These are phyloP conservation scores for Lasiosphaeria ovina DNA, from an alignment of 495 filamentous ascomycete genomes.

Conservation along the genomic window DNA sequence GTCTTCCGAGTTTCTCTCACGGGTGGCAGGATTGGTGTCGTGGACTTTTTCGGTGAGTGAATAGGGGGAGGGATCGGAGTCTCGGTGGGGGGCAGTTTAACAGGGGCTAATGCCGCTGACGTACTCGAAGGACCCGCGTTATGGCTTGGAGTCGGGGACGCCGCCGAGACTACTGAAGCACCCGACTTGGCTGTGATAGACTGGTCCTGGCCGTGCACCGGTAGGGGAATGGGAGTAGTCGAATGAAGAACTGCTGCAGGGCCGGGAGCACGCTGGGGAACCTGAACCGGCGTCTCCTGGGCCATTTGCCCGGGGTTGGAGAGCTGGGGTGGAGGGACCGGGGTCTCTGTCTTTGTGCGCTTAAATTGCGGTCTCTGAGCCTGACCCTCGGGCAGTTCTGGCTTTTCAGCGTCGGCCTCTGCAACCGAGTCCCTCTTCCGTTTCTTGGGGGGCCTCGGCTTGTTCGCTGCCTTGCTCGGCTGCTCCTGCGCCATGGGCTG, in stretches of 20 bases:
- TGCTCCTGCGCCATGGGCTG: constrained; percentile 24
- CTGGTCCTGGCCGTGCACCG: constrained; percentile 29
- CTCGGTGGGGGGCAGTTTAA: constrained; percentile 31
- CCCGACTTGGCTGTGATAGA: constrained; percentile 30
- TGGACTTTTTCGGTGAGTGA: constrained; percentile 48
- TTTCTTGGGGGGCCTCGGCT: constrained; percentile 43
- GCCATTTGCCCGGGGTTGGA: constrained; percentile 27
- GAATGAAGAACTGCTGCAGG: constrained; percentile 27
- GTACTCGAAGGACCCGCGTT: constrained; percentile 18
- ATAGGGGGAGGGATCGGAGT: constrained; percentile 31
- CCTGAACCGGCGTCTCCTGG: constrained; percentile 43
- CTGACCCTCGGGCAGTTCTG: constrained; percentile 33
- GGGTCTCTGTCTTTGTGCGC: constrained; percentile 58
- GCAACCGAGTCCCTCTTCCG: constrained; percentile 53
- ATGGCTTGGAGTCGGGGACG: constrained; percentile 31
- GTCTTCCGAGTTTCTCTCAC: constrained; percentile 38
- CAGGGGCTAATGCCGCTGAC: constrained; percentile 12
- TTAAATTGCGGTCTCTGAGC: constrained; percentile 43
- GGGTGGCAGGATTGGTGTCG: constrained; percentile 53
- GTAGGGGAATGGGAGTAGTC: constrained; percentile 39
- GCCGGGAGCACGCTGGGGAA: constrained; percentile 19
- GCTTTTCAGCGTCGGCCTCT: constrained; percentile 42
- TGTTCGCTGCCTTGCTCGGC: constrained; percentile 24
- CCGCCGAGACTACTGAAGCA: constrained; percentile 24
- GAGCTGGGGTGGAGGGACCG: constrained; percentile 46